Base-by-base conservation (phyloP, 176 grass and related monocot species). In the Microstegium vimineum region DNA sequence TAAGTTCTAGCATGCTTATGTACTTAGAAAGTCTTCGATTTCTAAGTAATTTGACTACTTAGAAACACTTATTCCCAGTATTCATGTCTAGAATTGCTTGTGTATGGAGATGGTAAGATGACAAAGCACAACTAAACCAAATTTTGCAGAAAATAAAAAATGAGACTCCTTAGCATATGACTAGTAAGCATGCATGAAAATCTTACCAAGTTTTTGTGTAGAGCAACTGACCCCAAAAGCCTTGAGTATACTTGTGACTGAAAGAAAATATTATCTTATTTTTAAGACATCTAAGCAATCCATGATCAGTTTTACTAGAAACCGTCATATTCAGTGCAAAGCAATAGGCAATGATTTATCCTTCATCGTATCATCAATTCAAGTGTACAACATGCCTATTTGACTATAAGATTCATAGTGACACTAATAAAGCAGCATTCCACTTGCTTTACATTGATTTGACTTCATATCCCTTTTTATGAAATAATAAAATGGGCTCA, bases 81-180 rank as follows among this genome's bases (percentile, higher is more conserved):
- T 74, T 65, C 14, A 41, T 78, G 60, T 88, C 20, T 67, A 46
- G 2, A 52, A 66, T 57, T 64, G 59, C 18, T 78, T 12, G 34
- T 57, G 14, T 35, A 66, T 68, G 36, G 43, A 79, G n/a, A 84
- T 61, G 49, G 35, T 57, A n/a, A 73, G 43, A 74, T 74, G 69
- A 22, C 3, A 57, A 43, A 63, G 6, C 62, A 36, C 76, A 34
- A 36, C 30, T 6, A 31, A 37, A 62, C 38, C 4, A 54, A 4
- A 35, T 30, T 86, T 81, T 31, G 10, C 43, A 33, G 43, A n/a
- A 66, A 32, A 28, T 18, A 10, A 28, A 57, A 17, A 74, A 80
- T 1, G 30, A 17, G 36, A 20, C 30, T 62, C 69, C 25, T 47
- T 69, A 30, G 9, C 23, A 68, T 51, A 81, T 42, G 49, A 35